Evolutionary conservation across 129 eudicot genomes (phyloP), one percentile per base, ranked within the genome.

Genomic region (Saposhnikovia divaricata): DNA sequence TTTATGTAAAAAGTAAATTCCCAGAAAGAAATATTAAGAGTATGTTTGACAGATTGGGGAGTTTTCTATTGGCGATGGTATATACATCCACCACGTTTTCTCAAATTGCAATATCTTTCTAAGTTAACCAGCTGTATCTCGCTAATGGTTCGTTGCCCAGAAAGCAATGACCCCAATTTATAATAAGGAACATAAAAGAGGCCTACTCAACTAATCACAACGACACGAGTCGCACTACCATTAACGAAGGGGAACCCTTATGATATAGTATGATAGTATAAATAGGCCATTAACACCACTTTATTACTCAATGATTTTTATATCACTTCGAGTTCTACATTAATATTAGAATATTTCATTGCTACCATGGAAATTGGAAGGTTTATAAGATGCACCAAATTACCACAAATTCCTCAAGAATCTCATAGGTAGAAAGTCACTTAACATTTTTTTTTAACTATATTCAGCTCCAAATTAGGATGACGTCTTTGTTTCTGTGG

Each of bases 41-140:
- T n/a, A 34, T n/a, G 69, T n/a, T 23, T 61, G 15, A n/a, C 25
- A 61, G 34, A 57, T 57, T 28, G 27, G 10, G 25, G 34, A n/a
- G 37, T 61, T 61, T 61, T n/a, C 34, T 61, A 61, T 61, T 61
- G 69, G 69, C n/a, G n/a, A n/a, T n/a, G n/a, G n/a, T n/a, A n/a
- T n/a, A 61, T 61, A 23, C 69, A 28, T 10, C 69, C 69, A 61
- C 69, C 69, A 25, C 15, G 34, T 61, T n/a, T 61, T 61, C 34
- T 61, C 37, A 61, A 61, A 7, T 61, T 61, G 37, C 37, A n/a
- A n/a, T n/a, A 23, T 61, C 69, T 61, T 61, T 34, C 34, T 3
- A 6, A n/a, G 34, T n/a, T 2, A 25, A 9, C 21, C 69, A 61
- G 69, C 25, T 25, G 69, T 9, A 61, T 61, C 69, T 61, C 69